Percentiles rank a stretch among this genome's conserved stretches.
These are phyloP conservation scores for Pythium oligandrum DNA, from an alignment of 352 stramenopile species.

Conservation along the genomic window DNA sequence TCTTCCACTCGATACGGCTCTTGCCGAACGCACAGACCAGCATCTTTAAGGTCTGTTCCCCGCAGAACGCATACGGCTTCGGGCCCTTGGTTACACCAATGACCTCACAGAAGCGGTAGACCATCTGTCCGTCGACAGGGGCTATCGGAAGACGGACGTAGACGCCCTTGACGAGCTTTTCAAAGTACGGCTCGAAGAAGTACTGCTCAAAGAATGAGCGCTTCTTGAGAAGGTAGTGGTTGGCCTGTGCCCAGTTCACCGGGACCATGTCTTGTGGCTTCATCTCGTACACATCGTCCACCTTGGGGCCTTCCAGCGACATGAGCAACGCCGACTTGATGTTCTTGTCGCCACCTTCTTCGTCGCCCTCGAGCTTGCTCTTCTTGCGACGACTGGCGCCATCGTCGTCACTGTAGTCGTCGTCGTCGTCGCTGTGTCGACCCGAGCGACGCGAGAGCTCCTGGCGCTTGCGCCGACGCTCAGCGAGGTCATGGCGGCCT, in stretches of 20 bases:
- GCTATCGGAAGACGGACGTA: constrained; percentile 73
- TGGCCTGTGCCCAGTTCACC: constrained; percentile 70
- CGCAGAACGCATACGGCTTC: constrained; percentile 64
- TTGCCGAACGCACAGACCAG: constrained; percentile 80
- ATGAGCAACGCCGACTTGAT: constrained; percentile 26
- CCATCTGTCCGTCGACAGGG: constrained; percentile 66
- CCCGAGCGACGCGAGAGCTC: constrained; percentile 57
- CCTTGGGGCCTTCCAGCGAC: constrained; percentile 26
- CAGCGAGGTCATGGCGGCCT: constrained; percentile 48
- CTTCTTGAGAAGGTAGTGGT: constrained; percentile 73
- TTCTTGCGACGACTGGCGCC: constrained; percentile 10
- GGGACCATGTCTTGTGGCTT: constrained; percentile 66
- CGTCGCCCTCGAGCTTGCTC: constrained; percentile 15
- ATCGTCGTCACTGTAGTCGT: constrained; percentile 34
- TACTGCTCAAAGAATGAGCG: constrained; percentile 80
- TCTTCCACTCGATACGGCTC: constrained; percentile 68
- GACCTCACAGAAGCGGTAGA: constrained; percentile 84
- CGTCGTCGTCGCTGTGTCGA: constrained; percentile 21
- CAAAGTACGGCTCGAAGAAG: constrained; percentile 84
- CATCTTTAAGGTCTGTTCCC: constrained; percentile 62
- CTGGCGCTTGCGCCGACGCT: constrained; percentile 69
- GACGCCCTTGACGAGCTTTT: constrained; percentile 68
- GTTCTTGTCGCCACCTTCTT: constrained; percentile 14
- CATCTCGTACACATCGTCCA: constrained; percentile 34
- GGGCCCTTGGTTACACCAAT: constrained; percentile 54